Evolutionary conservation across 2,329 filamentous ascomycete genomes (phyloP).

Genomic region (Fusarium bulbicola): DNA sequence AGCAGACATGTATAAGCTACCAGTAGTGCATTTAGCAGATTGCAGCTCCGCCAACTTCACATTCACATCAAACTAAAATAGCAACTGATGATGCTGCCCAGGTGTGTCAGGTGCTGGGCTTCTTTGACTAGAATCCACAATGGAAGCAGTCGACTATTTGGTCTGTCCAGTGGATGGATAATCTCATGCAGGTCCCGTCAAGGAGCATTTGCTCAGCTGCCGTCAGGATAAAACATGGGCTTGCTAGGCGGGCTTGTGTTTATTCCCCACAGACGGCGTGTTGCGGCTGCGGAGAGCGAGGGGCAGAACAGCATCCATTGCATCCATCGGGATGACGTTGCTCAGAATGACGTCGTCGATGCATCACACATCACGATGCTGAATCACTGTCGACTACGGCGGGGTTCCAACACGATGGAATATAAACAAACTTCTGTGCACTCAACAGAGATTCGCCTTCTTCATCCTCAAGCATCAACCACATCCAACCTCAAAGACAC

Average conservation of each 20-base stretch:
- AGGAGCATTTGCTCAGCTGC: slow-evolving; percentile 22
- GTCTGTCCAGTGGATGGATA: slow-evolving; percentile 3
- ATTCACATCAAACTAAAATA: slow-evolving; percentile 5
- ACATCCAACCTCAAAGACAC: not conserved
- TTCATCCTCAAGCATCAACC: slow-evolving; percentile 7
- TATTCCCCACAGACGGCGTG: slow-evolving; percentile 20
- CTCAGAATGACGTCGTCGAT: slow-evolving; percentile 32
- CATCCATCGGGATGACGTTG: slow-evolving; percentile 31
- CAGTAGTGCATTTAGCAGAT: not conserved
- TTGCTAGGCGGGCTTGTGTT: not conserved
- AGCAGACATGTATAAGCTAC: not conserved
- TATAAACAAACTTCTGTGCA: slow-evolving; percentile 28
- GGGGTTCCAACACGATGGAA: not conserved
- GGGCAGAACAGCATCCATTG: not conserved
- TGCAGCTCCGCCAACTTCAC: not conserved
- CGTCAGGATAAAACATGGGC: not conserved
- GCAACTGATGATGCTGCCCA: slow-evolving; percentile 21
- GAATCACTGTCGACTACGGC: slow-evolving; percentile 2
- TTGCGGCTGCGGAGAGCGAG: slow-evolving; percentile 12
- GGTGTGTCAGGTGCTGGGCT: not conserved
- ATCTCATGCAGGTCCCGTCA: slow-evolving; percentile 21
- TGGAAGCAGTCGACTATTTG: not conserved
- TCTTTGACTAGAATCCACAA: not conserved
- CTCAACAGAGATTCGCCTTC: not conserved
- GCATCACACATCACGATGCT: slow-evolving; percentile 34